Base-by-base conservation (phyloP, 2,329 filamentous ascomycete genomes). In the Colletotrichum musae region DNA sequence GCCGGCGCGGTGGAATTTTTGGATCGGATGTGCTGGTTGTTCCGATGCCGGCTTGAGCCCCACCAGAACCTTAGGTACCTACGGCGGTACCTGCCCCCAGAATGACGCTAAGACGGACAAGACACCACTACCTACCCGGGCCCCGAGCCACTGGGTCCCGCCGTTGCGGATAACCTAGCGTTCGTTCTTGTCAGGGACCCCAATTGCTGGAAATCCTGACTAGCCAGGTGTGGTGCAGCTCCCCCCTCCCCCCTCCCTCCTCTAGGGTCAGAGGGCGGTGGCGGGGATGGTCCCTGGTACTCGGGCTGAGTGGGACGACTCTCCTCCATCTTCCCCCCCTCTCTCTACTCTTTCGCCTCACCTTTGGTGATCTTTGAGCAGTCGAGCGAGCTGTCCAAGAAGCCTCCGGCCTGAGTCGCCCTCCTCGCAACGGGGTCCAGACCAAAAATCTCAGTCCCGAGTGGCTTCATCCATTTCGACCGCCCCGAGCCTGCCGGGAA, bases 41-140 rank as follows among this genome's bases (percentile, higher is more conserved):
- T 70, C 76, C 82, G 82, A 82, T 12, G 71, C 70, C 70, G 68
- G 56, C 77, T 75, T 75, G 77, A 72, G 77, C 28, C 28, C 28
- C 28, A 9, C 28, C 28, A 32, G 6, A 9, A 32, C 28, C 9
- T 2, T 1, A 32, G 28, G 28, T 32, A 32, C 28, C 7, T 32
- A 32, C 28, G 7, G 7, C 28, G 7, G 6, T 9, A 7, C 28
- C 28, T 32, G 74, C 43, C 5, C 47, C n/a, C 21, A 16, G n/a
- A 21, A n/a, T 36, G 60, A 54, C 18, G 51, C 41, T 36, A 54
- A 24, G 7, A 62, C 47, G 45, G 28, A 32, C 7, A 9, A 9
- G 28, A 32, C 28, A 7, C 7, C 7, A 32, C 28, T 9, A 18
- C 18, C 28, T 9, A 32, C 28, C 28, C 28, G 28, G 41, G 41